Evolutionary conservation across 2,329 filamentous ascomycete genomes (phyloP), one percentile per base, ranked within the genome.

Genomic region (Fusarium nelsonii): DNA sequence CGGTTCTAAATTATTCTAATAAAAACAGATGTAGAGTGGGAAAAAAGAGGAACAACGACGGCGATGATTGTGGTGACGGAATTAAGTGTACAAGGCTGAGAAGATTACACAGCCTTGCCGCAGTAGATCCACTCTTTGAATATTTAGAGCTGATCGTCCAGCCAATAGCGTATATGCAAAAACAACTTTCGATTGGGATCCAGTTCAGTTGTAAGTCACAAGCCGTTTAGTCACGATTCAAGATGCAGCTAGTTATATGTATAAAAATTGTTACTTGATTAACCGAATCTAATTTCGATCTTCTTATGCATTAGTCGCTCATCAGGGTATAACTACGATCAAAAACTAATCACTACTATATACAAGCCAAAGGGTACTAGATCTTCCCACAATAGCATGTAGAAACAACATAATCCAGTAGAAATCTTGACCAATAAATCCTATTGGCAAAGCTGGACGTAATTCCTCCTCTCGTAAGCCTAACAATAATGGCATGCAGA

Each of bases 261-360:
- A 11, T 8, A 28, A 57, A 28, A 52, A 51, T 46, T 52, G 20
- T 49, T 56, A 57, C 40, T 63, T 52, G 16, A 72, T 72, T 73
- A 66, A 63, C 68, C 49, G 63, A 75, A 68, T 69, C 48, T 69
- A 67, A 66, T 33, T 73, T 73, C 68, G 63, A 69, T 72, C 18
- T 69, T 70, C 58, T 52, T 74, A 71, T 72, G 71, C 71, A 78
- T 78, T 79, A 78, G 61, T 75, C 71, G 65, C 73, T 77, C 72
- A 65, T 73, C 71, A 72, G 78, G 78, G 78, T 80, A 80, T 80
- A 80, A 70, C 76, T 79, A 75, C 73, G 65, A 75, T 73, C 75
- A 70, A 71, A 72, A 77, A 65, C 76, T 78, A 77, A 74, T 73
- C 69, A 73, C 68, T 53, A 63, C 71, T 74, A 73, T 74, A 76